Base-by-base conservation (phyloP, 169 alveolate species). In the Babesia gibsoni region DNA sequence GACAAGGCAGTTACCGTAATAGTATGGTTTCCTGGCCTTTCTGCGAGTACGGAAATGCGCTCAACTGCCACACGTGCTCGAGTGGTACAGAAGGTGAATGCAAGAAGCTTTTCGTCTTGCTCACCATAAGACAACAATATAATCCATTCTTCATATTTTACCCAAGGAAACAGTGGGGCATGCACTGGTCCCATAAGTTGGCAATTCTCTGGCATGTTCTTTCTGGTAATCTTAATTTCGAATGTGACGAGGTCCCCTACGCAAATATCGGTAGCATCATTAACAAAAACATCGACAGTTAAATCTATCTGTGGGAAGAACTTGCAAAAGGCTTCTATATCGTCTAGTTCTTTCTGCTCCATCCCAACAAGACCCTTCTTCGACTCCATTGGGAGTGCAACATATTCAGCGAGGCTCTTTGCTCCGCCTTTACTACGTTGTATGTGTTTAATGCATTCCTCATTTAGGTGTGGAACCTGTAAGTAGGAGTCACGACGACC, bases 61-160 rank as follows among this genome's bases (percentile, higher is more conserved):
- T 83, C 91, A 20, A 72, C 83, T 30, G 87, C 72, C 33, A 32
- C 70, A 32, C 83, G 80, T 52, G 85, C 95, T 49, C 92, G 83
- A 30, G 89, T 82, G 41, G 78, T 43, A 33, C 79, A 79, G 35
- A 69, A 73, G 46, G 83, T 83, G 79, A 82, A 83, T 27, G 89
- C 91, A 42, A 89, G 52, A 9, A 52, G 16, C 33, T 58, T 53
- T 10, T 69, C 81, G 36, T 69, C 81, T n/a, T 57, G 48, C 56
- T 57, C 74, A 56, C 54, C 59, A 23, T 8, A 89, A n/a, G 70
- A 72, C 18, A 93, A 82, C 52, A 93, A 80, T 22, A 91, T 58
- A 91, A 92, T 88, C 94, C 95, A 93, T 68, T 93, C 96, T 79
- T 93, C 97, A 67, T 84, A 91, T 68, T 91, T 93, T 8, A 92